Evolutionary conservation across 768 basidiomycete genomes (phyloP), one percentile per base, ranked within the genome.

Genomic region (Cystobasidium tubakii): DNA sequence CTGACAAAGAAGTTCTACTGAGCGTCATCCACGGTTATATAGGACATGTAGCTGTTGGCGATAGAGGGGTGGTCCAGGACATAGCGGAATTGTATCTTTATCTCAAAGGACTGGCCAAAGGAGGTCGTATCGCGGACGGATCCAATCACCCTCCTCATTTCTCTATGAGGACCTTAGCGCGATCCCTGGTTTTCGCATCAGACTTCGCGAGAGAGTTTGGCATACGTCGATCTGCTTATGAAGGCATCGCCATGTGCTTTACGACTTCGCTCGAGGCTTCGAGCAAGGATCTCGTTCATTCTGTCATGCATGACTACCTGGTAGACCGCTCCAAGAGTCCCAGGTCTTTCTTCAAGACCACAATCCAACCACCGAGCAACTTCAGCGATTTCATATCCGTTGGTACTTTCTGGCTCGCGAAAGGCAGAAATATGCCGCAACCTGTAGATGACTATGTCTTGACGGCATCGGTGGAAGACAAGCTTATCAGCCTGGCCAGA

Each of bases 221-320:
- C 31, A 82, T 98, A 10, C 86, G 93, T 43, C 84, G 96, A 46
- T 88, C 91, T 0, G 83, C 98, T 23, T 97, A 91, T 91, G 96
- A 98, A 81, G 95, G 96, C 0, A 95, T 90, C 80, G 79, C 97
- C 72, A 98, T 99, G 96, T 89, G 91, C 0, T 99, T 98, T 81
- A 96, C 92, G 6, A 97, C 96, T 92, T 87, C 89, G 6, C 85
- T 99, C 62, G 91, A 96, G 78, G 82, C 82, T 0, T 82, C 85
- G 19, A 92, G 92, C 78, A 86, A 87, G 0, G 84, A 85, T 74
- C 77, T 86, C 29, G 91, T 92, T 23, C 86, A 84, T 1, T 81
- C 82, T 7, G 83, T 95, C 21, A 89, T 90, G 7, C 88, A 89
- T 76, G 88, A 87, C 77, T 86, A 92, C 81, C 83, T 99, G 17